These are phyloP conservation scores for Mesotaenium endlicherianum DNA, from an alignment of 139 green algal species.

Conservation along the genomic window DNA sequence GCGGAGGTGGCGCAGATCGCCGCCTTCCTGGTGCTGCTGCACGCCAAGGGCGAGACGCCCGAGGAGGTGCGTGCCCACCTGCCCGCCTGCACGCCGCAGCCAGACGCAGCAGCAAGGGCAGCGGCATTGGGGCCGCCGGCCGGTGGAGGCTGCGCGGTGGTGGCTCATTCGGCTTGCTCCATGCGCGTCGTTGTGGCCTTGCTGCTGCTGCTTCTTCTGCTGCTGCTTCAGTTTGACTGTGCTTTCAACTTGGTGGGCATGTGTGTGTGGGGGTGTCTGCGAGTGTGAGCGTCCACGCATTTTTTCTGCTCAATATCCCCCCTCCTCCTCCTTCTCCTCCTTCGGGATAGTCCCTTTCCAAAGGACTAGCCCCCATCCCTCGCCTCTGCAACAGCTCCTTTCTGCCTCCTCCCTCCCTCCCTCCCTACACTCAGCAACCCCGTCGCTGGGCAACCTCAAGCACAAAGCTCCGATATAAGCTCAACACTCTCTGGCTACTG, in stretches of 20 bases:
- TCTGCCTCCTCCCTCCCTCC: too few species aligned
- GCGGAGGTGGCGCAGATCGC: slow-evolving; percentile 76
- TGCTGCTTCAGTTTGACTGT: neutral
- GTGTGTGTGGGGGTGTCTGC: neutral
- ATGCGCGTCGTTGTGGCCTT: neutral
- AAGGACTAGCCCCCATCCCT: too few species aligned
- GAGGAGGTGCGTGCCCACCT: slow-evolving; percentile 79
- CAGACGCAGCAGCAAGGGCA: neutral
- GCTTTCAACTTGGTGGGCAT: neutral
- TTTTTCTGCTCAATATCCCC: neutral
- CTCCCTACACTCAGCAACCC: too few species aligned
- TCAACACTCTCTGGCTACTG: too few species aligned
- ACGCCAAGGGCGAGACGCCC: slow-evolving; percentile 94
- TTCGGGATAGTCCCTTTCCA: neutral
- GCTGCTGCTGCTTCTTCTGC: neutral
- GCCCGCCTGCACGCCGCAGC: too few species aligned
- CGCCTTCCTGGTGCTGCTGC: slow-evolving; percentile 92
- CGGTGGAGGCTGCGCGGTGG: neutral
- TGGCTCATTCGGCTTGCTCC: neutral
- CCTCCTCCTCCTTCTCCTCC: neutral
- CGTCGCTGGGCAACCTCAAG: too few species aligned
- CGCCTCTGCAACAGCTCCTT: too few species aligned
- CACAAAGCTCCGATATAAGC: too few species aligned
- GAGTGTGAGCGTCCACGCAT: neutral
- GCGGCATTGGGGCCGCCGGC: neutral